Evolutionary conservation across 768 basidiomycete species (phyloP).

Genomic region (Cystobasidium tubakii): DNA sequence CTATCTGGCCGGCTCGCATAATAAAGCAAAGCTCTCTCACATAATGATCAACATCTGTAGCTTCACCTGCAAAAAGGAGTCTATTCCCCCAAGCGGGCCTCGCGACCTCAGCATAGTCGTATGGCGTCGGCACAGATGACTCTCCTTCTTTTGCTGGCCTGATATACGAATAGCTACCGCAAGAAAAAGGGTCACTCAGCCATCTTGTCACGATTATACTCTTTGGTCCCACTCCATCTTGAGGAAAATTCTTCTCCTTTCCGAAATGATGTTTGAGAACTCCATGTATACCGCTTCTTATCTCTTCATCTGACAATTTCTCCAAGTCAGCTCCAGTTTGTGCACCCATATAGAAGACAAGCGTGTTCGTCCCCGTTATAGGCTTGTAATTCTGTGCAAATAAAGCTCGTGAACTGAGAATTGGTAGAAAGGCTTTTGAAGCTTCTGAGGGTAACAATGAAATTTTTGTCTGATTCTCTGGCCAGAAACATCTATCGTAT

Average conservation of each 20-base stretch:
- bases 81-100: conserved; percentile 17
- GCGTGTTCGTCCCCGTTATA: conserved; percentile 20
- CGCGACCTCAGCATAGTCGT: conserved; percentile 24
- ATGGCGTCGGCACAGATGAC: conserved; percentile 12
- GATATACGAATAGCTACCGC: conserved; percentile 22
- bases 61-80: conserved; percentile 30
- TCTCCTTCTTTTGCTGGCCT: background rate
- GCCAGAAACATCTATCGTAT: conserved; percentile 32
- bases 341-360: conserved; percentile 32
- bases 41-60: conserved; percentile 26
- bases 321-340: conserved; percentile 4
- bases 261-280: conserved; percentile 27
- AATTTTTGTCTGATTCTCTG: conserved; percentile 2
- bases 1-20: background rate
- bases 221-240: background rate
- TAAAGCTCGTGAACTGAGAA: background rate
- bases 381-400: conserved; percentile 28
- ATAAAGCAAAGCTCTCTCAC: no score
- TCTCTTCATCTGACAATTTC: conserved; percentile 24
- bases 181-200: conserved; percentile 23
- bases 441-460: conserved; percentile 24
- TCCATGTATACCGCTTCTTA: conserved; percentile 13
- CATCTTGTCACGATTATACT: conserved; percentile 32
- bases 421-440: conserved; percentile 10
- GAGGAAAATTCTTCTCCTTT: background rate